Conservation (phyloP, 305 asterid species). For the Fraxinus nigra region DNA sequence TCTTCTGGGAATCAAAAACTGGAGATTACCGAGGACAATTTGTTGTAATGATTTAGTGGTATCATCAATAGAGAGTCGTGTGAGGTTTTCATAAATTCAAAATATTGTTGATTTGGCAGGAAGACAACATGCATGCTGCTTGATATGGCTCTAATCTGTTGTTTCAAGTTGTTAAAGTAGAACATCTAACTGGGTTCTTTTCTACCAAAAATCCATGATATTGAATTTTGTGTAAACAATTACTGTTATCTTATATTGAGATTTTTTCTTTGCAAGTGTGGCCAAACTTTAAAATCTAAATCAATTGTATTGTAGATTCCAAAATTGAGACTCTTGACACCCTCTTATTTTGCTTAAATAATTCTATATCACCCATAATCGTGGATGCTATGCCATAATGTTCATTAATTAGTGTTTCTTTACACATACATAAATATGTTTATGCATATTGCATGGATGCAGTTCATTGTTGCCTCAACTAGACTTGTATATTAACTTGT, state of each 20-base stretch:
- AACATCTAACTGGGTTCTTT: background rate
- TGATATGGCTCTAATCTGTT: background rate
- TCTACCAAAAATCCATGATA: background rate
- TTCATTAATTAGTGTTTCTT: background rate
- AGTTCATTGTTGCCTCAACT: background rate
- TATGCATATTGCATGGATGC: background rate
- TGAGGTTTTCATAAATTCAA: background rate
- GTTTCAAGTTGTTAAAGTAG: background rate
- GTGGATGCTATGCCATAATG: background rate
- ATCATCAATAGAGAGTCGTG: background rate
- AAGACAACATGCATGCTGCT: background rate
- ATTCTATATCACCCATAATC: background rate
- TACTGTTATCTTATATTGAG: background rate
- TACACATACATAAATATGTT: background rate
- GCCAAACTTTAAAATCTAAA: background rate
- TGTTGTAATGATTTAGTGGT: background rate
- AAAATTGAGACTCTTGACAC: background rate
- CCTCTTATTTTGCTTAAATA: background rate
- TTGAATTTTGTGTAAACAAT: background rate
- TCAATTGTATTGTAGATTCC: background rate
- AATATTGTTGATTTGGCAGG: background rate
- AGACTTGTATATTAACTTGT: background rate
- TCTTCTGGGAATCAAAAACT: background rate
- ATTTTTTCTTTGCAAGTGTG: background rate
- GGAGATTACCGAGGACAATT: background rate